phyloP scores from a whole-genome alignment of 2,329 filamentous ascomycete species.

The Stemphylium lycopersici region DNA sequence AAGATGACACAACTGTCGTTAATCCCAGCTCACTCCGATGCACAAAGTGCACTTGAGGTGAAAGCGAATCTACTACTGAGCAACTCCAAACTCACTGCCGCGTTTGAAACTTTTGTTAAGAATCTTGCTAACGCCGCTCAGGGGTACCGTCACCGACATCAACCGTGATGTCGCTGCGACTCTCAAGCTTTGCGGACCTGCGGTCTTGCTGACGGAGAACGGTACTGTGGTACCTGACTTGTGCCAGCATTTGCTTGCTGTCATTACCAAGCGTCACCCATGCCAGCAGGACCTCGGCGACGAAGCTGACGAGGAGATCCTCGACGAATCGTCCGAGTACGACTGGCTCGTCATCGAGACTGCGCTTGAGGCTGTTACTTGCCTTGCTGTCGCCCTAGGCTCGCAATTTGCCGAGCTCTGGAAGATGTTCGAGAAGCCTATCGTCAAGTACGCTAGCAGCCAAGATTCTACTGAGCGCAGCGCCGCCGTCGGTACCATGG shows the following conservation, averaged over 20 bases:
- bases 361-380: slow-evolving; percentile 86
- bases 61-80: slow-evolving; percentile 73
- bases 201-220: slow-evolving; percentile 75
- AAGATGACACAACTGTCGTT: slow-evolving; percentile 86
- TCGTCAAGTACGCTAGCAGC: slow-evolving; percentile 86
- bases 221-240: slow-evolving; percentile 71
- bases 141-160: slow-evolving; percentile 89
- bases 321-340: slow-evolving; percentile 85
- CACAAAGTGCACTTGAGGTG: slow-evolving; percentile 83
- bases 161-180: slow-evolving; percentile 91
- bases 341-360: slow-evolving; percentile 98
- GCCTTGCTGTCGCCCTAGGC: slow-evolving; percentile 82
- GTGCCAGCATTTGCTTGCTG: slow-evolving; percentile 73
- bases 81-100: slow-evolving; percentile 52
- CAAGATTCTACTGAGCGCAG: slow-evolving; percentile 87
- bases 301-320: slow-evolving; percentile 69
- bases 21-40: slow-evolving; percentile 99
- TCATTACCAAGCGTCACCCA: slow-evolving; percentile 88
- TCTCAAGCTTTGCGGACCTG: slow-evolving; percentile 87
- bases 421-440: slow-evolving; percentile 93
- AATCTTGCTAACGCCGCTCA: slow-evolving; percentile 50
- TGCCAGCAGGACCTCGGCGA: slow-evolving; percentile 92
- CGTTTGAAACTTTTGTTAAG: slow-evolving; percentile 9
- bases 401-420: slow-evolving; percentile 82
- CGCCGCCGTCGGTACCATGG: slow-evolving; percentile 88